These are phyloP conservation scores for Penicillium odoratum DNA, from an alignment of 495 filamentous ascomycete species.

Conservation along the genomic window DNA sequence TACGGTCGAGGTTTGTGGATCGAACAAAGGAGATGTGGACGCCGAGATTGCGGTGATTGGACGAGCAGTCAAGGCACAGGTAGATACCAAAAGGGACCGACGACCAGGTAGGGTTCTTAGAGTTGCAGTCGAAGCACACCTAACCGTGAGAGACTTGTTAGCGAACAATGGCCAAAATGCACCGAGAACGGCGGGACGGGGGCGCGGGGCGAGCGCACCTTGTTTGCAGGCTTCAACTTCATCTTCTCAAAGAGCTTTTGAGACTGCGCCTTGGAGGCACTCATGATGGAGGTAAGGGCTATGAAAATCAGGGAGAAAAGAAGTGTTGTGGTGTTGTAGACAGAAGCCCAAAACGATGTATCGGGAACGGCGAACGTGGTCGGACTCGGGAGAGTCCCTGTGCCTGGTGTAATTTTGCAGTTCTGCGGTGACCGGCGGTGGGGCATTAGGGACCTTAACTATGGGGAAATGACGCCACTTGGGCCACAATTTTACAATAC, in stretches of 20 bases:
- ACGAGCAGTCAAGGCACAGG: slow-evolving; percentile 94
- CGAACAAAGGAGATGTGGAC: slow-evolving; percentile 98
- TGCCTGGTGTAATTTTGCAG: slow-evolving; percentile 23
- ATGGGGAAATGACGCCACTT: slow-evolving; percentile 2
- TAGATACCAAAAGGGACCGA: slow-evolving; percentile 98
- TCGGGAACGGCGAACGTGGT: slow-evolving; percentile 36
- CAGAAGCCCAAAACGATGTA: slow-evolving; percentile 20
- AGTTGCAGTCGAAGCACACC: slow-evolving; percentile 96
- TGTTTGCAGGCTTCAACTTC: slow-evolving; percentile 90
- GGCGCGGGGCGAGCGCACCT: slow-evolving; percentile 57
- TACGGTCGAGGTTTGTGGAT: slow-evolving; percentile 97
- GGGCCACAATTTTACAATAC: slow-evolving; percentile 18
- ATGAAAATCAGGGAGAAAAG: slow-evolving; percentile 7
- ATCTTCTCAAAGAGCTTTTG: slow-evolving; percentile 98
- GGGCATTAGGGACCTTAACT: slow-evolving; percentile 2
- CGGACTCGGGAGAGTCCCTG: slow-evolving; percentile 20
- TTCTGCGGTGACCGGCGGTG: slow-evolving; percentile 9
- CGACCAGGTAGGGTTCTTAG: slow-evolving; percentile 97
- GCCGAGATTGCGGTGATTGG: slow-evolving; percentile 87
- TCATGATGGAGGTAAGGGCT: slow-evolving; percentile 52
- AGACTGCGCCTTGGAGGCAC: slow-evolving; percentile 90
- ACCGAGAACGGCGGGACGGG: slow-evolving; percentile 13
- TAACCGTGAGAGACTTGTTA: slow-evolving; percentile 36
- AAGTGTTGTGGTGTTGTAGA: slow-evolving; percentile 15
- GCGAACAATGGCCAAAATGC: slow-evolving; percentile 21